Evolutionary conservation across 805 yeast species (phyloP).

Genomic region (Candida methanosorbosa): DNA sequence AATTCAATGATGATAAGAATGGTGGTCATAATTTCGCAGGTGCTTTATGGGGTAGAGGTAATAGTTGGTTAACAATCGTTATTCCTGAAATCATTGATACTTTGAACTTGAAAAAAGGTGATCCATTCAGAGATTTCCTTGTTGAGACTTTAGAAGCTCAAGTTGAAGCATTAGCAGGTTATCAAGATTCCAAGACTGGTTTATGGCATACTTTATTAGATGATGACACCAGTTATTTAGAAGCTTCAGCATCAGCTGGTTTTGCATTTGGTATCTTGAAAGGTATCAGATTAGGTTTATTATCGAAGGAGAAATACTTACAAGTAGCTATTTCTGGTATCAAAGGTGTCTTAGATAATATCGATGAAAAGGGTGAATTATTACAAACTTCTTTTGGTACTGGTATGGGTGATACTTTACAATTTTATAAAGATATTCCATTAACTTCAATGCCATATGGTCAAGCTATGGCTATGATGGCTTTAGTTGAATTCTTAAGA

Average conservation of each 20-base stretch:
- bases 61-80: constrained; percentile 28
- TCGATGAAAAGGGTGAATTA: constrained; percentile 24
- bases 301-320: constrained; percentile 14
- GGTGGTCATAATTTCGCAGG: constrained; percentile 19
- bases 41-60: constrained; percentile 30
- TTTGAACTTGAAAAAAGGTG: constrained; percentile 19
- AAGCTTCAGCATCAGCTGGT: constrained; percentile 28
- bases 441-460: constrained; percentile 28
- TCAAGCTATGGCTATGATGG: constrained; percentile 31
- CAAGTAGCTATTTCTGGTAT: constrained; percentile 22
- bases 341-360: constrained; percentile 21
- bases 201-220: constrained; percentile 27
- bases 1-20: constrained; percentile 9
- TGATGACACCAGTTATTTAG: constrained; percentile 21
- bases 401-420: constrained; percentile 25
- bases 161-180: constrained; percentile 17
- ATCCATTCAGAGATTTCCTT: constrained; percentile 19
- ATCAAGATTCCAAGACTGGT: constrained; percentile 22
- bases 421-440: constrained; percentile 26
- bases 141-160: constrained; percentile 23
- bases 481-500: constrained; percentile 21
- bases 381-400: constrained; percentile 28
- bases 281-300: constrained; percentile 20
- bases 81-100: constrained; percentile 28
- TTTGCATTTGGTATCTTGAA: constrained; percentile 28